Conservation (phyloP, 805 yeast species). For the Zygosaccharomyces rouxii region DNA sequence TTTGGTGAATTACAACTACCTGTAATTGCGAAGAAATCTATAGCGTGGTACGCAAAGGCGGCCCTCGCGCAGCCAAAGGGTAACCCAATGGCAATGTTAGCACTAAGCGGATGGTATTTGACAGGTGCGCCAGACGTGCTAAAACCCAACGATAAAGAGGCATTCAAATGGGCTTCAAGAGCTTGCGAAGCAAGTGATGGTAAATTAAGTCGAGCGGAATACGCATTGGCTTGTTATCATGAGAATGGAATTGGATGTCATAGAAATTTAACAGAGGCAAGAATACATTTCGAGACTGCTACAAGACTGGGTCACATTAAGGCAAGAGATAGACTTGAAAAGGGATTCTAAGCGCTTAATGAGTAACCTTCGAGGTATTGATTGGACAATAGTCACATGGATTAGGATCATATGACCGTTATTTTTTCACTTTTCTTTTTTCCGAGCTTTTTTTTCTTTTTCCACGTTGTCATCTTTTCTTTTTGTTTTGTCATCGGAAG, state of each 20-base stretch:
- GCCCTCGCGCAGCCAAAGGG: constrained; percentile 47
- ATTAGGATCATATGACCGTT: background rate
- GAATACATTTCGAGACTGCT: constrained; percentile 51
- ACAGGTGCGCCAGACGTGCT: constrained; percentile 60
- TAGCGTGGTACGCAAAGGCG: constrained; percentile 71
- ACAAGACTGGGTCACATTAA: constrained; percentile 58
- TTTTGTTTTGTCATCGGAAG: background rate
- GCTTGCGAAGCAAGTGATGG: constrained; percentile 48
- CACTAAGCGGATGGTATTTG: constrained; percentile 71
- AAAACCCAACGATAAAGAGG: constrained; percentile 55
- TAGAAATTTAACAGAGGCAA: constrained; percentile 41
- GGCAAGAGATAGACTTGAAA: constrained; percentile 36
- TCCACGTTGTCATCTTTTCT: too few relatives aligned
- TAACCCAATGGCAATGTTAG: constrained; percentile 65
- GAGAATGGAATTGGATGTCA: constrained; percentile 62
- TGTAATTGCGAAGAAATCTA: constrained; percentile 52
- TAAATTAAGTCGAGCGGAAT: constrained; percentile 59
- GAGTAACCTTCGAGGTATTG: background rate
- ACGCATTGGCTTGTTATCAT: constrained; percentile 62
- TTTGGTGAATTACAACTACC: constrained; percentile 55
- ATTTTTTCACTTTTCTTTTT: background rate
- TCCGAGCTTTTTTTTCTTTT: background rate
- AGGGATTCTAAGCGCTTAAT: constrained; percentile 1
- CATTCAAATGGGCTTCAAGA: constrained; percentile 59
- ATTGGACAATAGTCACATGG: background rate